Base-by-base conservation (phyloP, 129 eudicot species). In the Silybum marianum region DNA sequence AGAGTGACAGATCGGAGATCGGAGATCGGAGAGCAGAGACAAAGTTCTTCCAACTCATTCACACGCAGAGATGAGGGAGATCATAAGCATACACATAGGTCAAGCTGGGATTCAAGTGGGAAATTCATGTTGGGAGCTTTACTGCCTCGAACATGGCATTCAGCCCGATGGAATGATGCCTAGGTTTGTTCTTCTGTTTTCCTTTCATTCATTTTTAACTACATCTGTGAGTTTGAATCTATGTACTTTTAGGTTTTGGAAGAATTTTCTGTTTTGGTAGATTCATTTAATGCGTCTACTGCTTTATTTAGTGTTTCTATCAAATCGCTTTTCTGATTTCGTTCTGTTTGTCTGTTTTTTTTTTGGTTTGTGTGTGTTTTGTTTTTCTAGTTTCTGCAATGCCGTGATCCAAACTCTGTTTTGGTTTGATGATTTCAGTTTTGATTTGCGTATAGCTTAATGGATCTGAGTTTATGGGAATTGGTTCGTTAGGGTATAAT, bases 141-240 rank as follows among this genome's bases (percentile, higher is more conserved):
- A 93, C 38, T 93, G 98, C 74, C 97, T 93, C 54, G 98, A 93
- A 77, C 98, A 93, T 75, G 98, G 97, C 79, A 93, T 90, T 82
- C 98, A 92, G 85, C 97, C 97, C 38, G 97, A 94, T 77, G 98
- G 98, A 76, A 86, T 87, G 88, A 94, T 94, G 98, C 98, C 98
- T 21, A 92, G 98, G 97, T 94, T 40, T 72, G 25, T 60, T 62
- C 2, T 9, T 21, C 38, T 19, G 26, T 12, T 32, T 32, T 3
- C 9, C 38, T 30, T 72, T 10, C 44, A 40, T 69, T 38, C 26
- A 9, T 69, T 51, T 51, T 67, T 12, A 2, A 25, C 21, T 44
- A 16, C 0, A 24, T 63, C 8, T 4, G 6, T 58, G 44, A 9
- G 76, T 71, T 23, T 36, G 78, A 58, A 18, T 58, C 10, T 28